Base-by-base conservation (phyloP, 768 basidiomycete species). In the Gloeostereum incarnatum region DNA sequence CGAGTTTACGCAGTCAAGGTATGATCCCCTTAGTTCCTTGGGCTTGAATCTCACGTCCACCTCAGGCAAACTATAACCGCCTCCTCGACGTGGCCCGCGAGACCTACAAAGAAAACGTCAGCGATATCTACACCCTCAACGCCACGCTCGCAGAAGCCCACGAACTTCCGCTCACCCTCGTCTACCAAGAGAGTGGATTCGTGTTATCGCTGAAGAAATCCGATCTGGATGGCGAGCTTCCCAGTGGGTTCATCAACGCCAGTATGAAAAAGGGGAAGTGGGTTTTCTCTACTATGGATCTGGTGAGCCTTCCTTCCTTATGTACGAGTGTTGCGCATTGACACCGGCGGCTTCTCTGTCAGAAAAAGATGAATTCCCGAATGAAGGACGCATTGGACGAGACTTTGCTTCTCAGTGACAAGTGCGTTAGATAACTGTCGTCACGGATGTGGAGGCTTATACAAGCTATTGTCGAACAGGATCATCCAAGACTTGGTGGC, bases 351-450 rank as follows among this genome's bases (percentile, higher is more conserved):
- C 36, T n/a, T 35, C 19, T 4, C 19, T 16, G 31, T 3, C 40
- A 92, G 90, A 85, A 87, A 55, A 90, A 91, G 50, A 66, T 86
- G 61, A 93, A 92, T 53, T 78, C 86, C 0, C 64, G 90, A 32
- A 86, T 96, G 78, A 83, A 81, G 48, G 90, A 94, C 52, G 81
- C 89, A 0, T 61, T 94, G n/a, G 81, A 92, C 41, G 94, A 98
- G 56, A 78, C 87, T 1, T 60, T 96, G 37, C 71, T 90, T 27
- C 64, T 97, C 35, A 93, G 92, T 50, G 80, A 90, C 44, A 81
- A 78, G 84, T 81, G 41, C 9, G 65, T 47, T 4, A 19, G 8
- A n/a, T n/a, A n/a, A n/a, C n/a, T n/a, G n/a, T n/a, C n/a, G n/a
- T n/a, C n/a, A n/a, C n/a, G n/a, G n/a, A 3, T 8, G 11, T 18